phyloP scores from a whole-genome alignment of 129 eudicot genomes.

The Centrapalus pauciflorus region DNA sequence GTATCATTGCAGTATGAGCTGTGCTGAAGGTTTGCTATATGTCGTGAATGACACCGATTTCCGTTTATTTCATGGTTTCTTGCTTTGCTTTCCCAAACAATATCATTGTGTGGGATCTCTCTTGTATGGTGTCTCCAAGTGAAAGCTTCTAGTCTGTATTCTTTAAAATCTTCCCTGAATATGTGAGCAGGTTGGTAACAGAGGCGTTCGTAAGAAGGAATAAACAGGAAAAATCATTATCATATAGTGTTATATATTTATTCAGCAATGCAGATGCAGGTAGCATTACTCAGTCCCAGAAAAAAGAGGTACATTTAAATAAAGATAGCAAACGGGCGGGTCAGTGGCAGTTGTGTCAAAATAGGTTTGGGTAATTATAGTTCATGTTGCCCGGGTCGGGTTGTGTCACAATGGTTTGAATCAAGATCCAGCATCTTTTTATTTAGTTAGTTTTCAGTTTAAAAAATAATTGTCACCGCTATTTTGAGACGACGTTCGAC shows the following conservation, averaged over 20 bases:
- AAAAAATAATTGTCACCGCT: no score
- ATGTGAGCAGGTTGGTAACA: neutral
- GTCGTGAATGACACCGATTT: conserved; percentile 22
- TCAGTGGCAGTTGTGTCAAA: no score
- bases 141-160: conserved; percentile 43
- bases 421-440: no score
- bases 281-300: no score
- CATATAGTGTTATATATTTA: neutral
- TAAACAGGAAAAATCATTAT: neutral
- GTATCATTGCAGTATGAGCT: conserved; percentile 41
- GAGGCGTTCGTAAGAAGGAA: neutral
- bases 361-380: no score
- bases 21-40: conserved; percentile 30
- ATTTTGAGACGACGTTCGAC: no score
- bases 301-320: no score
- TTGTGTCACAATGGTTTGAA: no score
- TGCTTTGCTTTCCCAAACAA: conserved; percentile 46
- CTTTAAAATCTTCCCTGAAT: conserved; percentile 67
- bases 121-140: conserved; percentile 44
- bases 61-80: conserved; percentile 34
- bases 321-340: no score
- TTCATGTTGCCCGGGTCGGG: no score
- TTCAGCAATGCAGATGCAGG: no score
- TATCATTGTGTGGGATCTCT: conserved; percentile 34
- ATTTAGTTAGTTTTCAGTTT: no score